phyloP scores from a whole-genome alignment of 1,284 basidiomycete genomes.

The Ustilago nuda region DNA sequence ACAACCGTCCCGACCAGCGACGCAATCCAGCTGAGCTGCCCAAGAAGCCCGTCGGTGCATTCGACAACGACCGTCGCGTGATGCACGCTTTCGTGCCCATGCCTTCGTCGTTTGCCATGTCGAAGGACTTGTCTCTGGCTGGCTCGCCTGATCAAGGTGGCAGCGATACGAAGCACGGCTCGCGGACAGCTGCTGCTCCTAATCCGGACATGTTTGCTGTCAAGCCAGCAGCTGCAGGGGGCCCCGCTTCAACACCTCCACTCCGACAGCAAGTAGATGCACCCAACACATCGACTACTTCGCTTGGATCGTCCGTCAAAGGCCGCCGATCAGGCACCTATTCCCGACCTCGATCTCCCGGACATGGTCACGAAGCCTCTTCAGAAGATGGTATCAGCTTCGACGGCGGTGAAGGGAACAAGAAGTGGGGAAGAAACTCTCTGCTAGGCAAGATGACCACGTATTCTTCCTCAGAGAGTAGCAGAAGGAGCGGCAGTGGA shows the following conservation, averaged over 20 bases:
- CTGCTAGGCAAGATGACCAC: constrained; percentile 21
- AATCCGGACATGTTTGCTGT: constrained; percentile 19
- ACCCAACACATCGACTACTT: constrained; percentile 23
- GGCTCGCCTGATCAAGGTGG: constrained; percentile 23
- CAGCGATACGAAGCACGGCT: constrained; percentile 40
- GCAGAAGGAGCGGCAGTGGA: constrained; percentile 22
- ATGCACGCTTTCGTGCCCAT: constrained; percentile 33
- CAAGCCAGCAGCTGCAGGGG: constrained; percentile 4
- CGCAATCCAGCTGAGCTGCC: background rate
- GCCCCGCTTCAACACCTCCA: constrained; percentile 7
- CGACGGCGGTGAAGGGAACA: constrained; percentile 17
- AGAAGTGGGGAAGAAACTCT: constrained; percentile 27
- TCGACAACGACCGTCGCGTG: constrained; percentile 21
- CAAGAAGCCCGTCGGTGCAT: constrained; percentile 7
- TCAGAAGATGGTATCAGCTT: constrained; percentile 33
- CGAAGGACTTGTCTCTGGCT: constrained; percentile 19
- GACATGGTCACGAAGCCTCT: constrained; percentile 25
- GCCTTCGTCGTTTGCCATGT: constrained; percentile 29
- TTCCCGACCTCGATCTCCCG: constrained; percentile 22
- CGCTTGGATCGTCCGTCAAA: constrained; percentile 25
- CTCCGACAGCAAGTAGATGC: constrained; percentile 11
- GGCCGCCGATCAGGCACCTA: constrained; percentile 22
- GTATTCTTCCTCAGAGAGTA: constrained; percentile 24
- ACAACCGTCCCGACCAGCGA: constrained; percentile 3
- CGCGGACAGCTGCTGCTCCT: constrained; percentile 29